Evolutionary conservation across 169 alveolate genomes (phyloP).

Genomic region (Eimeria necatrix): DNA sequence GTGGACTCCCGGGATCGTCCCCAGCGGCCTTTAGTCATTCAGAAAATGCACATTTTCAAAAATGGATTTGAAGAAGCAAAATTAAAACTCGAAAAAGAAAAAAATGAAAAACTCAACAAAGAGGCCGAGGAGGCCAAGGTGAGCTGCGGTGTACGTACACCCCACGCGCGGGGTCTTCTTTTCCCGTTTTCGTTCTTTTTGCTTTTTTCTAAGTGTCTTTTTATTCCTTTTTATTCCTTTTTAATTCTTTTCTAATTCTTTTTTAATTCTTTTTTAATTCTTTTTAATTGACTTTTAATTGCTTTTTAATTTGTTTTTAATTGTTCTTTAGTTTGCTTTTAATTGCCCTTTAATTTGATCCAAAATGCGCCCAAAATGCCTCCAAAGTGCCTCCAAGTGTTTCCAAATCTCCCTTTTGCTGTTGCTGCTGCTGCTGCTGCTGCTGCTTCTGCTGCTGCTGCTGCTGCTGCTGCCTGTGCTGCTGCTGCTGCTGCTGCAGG

Average conservation of each 20-base stretch:
- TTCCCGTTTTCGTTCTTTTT: background rate
- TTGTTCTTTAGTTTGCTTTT: too few species aligned
- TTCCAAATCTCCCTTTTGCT: too few species aligned
- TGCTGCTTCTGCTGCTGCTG: too few species aligned
- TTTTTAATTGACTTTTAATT: too few species aligned
- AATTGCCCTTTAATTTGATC: too few species aligned
- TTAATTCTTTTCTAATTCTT: background rate
- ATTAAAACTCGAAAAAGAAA: constrained; percentile 28
- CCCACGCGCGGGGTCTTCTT: background rate
- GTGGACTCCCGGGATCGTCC: constrained; percentile 63
- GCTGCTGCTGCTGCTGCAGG: too few species aligned
- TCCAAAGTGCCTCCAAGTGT: too few species aligned
- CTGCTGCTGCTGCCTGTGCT: too few species aligned
- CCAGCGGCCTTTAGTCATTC: constrained; percentile 44
- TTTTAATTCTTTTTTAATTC: too few species aligned
- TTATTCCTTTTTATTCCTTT: background rate
- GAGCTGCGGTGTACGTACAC: background rate
- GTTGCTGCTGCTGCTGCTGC: too few species aligned
- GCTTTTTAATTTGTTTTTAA: too few species aligned
- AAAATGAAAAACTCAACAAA: background rate
- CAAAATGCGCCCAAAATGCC: too few species aligned
- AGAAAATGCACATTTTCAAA: constrained; percentile 40
- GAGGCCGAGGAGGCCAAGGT: constrained; percentile 23
- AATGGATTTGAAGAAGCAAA: constrained; percentile 71
- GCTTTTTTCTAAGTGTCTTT: background rate